Base-by-base conservation (phyloP, 1,139 yeast species). In the Sugiyamaella xylanicola region DNA sequence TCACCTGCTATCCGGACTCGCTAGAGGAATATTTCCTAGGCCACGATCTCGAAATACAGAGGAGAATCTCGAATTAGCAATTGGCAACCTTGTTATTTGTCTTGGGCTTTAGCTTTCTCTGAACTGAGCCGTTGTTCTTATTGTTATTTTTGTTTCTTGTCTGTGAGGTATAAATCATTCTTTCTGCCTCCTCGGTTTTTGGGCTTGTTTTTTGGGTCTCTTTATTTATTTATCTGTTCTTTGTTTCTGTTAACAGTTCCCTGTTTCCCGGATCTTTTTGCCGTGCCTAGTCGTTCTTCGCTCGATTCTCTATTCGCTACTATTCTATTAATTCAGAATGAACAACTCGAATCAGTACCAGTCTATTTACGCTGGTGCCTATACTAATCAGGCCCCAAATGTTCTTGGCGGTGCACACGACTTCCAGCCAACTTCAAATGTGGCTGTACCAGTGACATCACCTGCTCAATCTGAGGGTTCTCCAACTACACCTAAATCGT, bases 391-490 rank as follows among this genome's bases (percentile, higher is more conserved):
- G 27, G 4, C 4, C 29, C 29, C 19, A 13, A 9, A 17, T 15
- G 3, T 13, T n/a, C 17, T n/a, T 8, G 37, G 29, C 29, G 29
- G 9, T 5, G 9, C 29, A 25, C 37, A 8, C 15, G 37, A n/a
- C 29, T 16, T 41, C 45, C 27, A 41, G 21, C 27, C 27, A n/a
- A n/a, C 4, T 5, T 41, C 51, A 15, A 25, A 45, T 22, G n/a
- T 40, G 45, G 36, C 27, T 11, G 54, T 27, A 17, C 49, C 58
- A 17, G 57, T 58, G 11, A 56, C 62, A 37, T 61, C 63, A 3
- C 61, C 61, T 5, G 56, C 59, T 39, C 55, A 52, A 15, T 48
- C 57, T 32, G 63, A 61, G 11, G 62, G 57, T 2, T 57, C 64
- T 7, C 58, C 59, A 4, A 46, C 50, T 9, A 56, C 51, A 9